These are phyloP conservation scores for Saturnispora ahearnii DNA, from an alignment of 805 yeast species.

Conservation along the genomic window DNA sequence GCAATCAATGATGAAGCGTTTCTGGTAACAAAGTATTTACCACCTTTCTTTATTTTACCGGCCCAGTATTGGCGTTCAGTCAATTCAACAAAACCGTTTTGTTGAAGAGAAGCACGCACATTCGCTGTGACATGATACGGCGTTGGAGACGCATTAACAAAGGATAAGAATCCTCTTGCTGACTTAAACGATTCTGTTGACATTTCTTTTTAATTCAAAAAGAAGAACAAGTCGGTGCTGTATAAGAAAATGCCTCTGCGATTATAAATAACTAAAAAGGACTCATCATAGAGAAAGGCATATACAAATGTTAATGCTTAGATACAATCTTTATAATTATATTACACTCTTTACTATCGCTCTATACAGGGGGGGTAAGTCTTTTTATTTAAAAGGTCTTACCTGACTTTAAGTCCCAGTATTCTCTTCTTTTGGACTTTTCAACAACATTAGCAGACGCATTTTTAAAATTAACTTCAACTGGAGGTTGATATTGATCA, in stretches of 20 bases:
- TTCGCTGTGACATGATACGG: constrained; percentile 87
- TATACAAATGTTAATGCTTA: too few relatives aligned
- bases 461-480: constrained; percentile 16
- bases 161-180: constrained; percentile 60
- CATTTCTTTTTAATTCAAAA: constrained; percentile 2
- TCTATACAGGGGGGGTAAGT: not conserved
- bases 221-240: not conserved
- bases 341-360: not conserved
- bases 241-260: not conserved
- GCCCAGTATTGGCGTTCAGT: constrained; percentile 69
- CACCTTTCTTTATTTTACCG: constrained; percentile 40
- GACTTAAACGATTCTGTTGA: constrained; percentile 22
- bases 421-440: constrained; percentile 59
- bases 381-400: constrained; percentile 1
- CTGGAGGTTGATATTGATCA: not conserved
- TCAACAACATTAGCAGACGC: constrained; percentile 63
- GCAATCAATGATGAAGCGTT: constrained; percentile 86
- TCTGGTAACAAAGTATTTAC: constrained; percentile 79
- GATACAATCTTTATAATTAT: not conserved
- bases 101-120: constrained; percentile 43
- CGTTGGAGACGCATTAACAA: constrained; percentile 79
- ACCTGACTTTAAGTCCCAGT: constrained; percentile 49
- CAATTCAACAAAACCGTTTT: constrained; percentile 66
- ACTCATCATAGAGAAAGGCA: too few relatives aligned
- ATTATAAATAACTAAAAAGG: too few relatives aligned